Base-by-base conservation (phyloP, 148 eudicot genomes). In the Rhododendron simsii region DNA sequence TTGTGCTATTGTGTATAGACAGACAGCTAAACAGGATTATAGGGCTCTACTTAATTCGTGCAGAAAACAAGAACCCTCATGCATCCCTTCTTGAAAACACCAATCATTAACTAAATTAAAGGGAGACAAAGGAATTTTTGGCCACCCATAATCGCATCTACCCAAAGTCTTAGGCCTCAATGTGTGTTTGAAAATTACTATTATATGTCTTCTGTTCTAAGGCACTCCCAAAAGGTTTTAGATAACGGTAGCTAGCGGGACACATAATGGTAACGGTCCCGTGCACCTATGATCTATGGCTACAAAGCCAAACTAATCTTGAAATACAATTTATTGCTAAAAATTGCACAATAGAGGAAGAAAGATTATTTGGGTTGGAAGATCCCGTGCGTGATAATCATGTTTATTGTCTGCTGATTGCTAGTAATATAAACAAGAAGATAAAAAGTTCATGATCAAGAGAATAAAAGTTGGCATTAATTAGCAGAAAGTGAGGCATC, bases 51-150 rank as follows among this genome's bases (percentile, higher is more conserved):
- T n/a, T 50, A 51, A 45, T 53, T 82, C 28, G 59, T 84, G 28
- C 90, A 87, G 13, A 86, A 88, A 91, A 87, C 93, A 91, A 88
- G 86, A 88, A 83, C 86, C 87, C 86, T 85, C 88, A 83, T 90
- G 90, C 83, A 82, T 81, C 79, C 79, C 23, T 81, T 69, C 90
- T 82, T 41, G 71, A 61, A 63, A 61, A 15, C 53, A 11, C 55
- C 84, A 28, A n/a, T 39, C 53, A n/a, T 20, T 69, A 23, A 28
- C 37, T 69, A 26, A 69, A 69, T 55, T 16, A 28, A 28, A 21
- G 4, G 83, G 53, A 55, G 83, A 85, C 84, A 86, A 88, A 65
- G 88, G 89, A 88, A 88, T 88, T 85, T 88, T 83, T 83, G 89
- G 92, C 1, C 57, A 80, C 73, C 86, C 77, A 74, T 44, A 76